phyloP scores from a whole-genome alignment of 805 yeast species.

The Ogataea thermomethanolica region DNA sequence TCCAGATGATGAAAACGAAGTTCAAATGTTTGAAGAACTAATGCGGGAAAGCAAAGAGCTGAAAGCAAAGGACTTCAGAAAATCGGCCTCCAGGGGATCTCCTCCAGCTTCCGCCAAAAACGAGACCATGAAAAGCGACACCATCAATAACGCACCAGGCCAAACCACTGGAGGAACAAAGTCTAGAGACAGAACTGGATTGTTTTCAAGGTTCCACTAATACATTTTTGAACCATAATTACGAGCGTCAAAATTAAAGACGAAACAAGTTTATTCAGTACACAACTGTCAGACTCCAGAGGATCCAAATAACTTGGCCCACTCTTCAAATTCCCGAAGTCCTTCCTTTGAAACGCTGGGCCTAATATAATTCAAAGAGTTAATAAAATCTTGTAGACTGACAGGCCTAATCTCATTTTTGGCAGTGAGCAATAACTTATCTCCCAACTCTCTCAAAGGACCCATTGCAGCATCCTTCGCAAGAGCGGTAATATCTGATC shows the following conservation, averaged over 20 bases:
- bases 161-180: conserved; percentile 5
- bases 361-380: conserved; percentile 72
- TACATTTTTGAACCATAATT: too few species aligned
- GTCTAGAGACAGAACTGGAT: conserved; percentile 7
- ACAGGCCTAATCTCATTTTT: conserved; percentile 79
- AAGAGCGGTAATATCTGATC: conserved; percentile 86
- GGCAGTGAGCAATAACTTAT: conserved; percentile 63
- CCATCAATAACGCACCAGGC: neutral
- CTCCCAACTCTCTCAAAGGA: conserved; percentile 87
- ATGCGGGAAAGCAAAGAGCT: conserved; percentile 33
- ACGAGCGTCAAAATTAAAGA: too few species aligned
- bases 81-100: conserved; percentile 16
- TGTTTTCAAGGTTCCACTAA: conserved; percentile 15
- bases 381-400: conserved; percentile 65
- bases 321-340: conserved; percentile 71
- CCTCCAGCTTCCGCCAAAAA: conserved; percentile 5
- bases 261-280: too few species aligned
- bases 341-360: conserved; percentile 89
- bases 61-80: conserved; percentile 29
- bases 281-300: conserved; percentile 59
- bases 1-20: conserved; percentile 70
- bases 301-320: conserved; percentile 86
- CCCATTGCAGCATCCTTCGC: conserved; percentile 99
- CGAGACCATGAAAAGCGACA: neutral
- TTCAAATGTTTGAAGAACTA: conserved; percentile 67